Conservation (phyloP, 2,329 filamentous ascomycete genomes). For the Microthyrium microscopicum region DNA sequence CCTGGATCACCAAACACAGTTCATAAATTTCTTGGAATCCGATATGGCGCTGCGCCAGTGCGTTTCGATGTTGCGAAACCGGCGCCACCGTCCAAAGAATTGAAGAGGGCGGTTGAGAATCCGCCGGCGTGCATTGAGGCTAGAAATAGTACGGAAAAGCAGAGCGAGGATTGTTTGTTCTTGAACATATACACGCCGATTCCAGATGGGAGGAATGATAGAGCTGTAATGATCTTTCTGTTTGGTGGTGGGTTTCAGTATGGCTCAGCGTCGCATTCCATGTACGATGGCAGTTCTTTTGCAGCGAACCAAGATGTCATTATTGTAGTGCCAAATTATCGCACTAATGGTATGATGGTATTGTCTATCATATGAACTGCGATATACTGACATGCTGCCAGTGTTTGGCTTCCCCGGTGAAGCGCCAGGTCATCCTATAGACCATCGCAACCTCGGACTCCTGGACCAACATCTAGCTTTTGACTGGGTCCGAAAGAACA, state of each 20-base stretch:
- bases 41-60: too few relatives aligned
- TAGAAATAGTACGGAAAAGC: too few relatives aligned
- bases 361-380: background rate
- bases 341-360: constrained; percentile 13
- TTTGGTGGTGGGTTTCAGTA: constrained; percentile 10
- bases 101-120: too few relatives aligned
- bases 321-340: constrained; percentile 20
- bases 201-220: background rate
- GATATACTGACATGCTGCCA: background rate
- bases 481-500: constrained; percentile 22
- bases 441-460: constrained; percentile 19
- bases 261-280: constrained; percentile 13
- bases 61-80: too few relatives aligned
- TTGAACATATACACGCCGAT: constrained; percentile 5
- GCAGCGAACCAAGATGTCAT: constrained; percentile 21
- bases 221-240: constrained; percentile 7
- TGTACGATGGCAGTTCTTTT: constrained; percentile 21
- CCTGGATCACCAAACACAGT: too few relatives aligned
- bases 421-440: constrained; percentile 15
- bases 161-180: constrained; percentile 7
- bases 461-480: constrained; percentile 21
- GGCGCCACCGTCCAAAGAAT: too few relatives aligned
- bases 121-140: too few relatives aligned
- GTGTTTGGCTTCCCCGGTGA: constrained; percentile 22
- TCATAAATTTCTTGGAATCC: too few relatives aligned